Base-by-base conservation (phyloP, 352 stramenopile species). In the Phytophthora brassicae region DNA sequence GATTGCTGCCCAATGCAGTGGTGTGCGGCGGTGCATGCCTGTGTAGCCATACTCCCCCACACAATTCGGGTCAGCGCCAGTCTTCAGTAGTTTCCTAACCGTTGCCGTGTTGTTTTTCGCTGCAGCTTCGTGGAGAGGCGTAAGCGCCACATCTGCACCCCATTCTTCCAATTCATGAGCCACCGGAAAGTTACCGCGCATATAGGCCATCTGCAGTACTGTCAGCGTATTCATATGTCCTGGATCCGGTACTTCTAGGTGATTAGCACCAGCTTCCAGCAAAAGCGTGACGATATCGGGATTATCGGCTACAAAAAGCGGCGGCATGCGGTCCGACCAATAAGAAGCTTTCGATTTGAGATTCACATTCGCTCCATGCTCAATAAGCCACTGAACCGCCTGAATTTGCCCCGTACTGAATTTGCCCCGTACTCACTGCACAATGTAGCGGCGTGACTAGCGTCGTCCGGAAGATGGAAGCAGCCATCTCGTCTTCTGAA, bases 211-310 rank as follows among this genome's bases (percentile, higher is more conserved):
- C 52, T 90, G 77, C 16, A 88, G 66, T 31, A 80, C 77, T 4
- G 82, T 92, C 39, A 90, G 63, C 6, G 82, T 88, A 56, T 87
- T 88, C 75, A 90, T 84, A 42, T 79, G 75, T 5, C 74, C 77
- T 9, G 81, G 77, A 49, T 89, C 75, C 39, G 81, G 75, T 6
- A 92, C 70, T 47, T 88, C 75, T 4, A 92, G 64, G 55, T 88
- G 80, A 49, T 90, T 91, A 5, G 84, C 84, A 35, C 81, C 81
- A 26, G 71, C 71, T 56, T 85, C 69, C 17, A 92, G 66, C 11
- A 92, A 60, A 14, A 87, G 36, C 33, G 59, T 54, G 14, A 90
- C 80, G 26, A 90, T 88, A 38, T 90, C 81, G 6, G 79, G 74
- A 33, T 82, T 88, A 29, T 88, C 79, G 16, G 81, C 84, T 3